Base-by-base conservation (phyloP, 202 grass and related monocot species). In the Zoysia matrella region DNA sequence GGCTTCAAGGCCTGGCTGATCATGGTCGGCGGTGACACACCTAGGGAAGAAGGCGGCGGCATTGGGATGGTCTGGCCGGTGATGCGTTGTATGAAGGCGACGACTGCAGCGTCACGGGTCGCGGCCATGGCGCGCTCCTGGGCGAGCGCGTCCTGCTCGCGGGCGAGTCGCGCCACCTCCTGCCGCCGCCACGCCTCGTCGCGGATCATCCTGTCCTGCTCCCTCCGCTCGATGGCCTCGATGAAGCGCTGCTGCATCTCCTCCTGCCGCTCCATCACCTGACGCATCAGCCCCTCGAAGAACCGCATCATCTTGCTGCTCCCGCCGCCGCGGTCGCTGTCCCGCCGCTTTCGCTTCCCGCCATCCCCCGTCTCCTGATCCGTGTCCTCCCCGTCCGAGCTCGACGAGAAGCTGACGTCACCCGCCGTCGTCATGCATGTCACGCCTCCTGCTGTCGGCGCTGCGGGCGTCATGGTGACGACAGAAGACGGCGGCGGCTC, bases 191-290 rank as follows among this genome's bases (percentile, higher is more conserved):
- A 98, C 2, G 96, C 90, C 74, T 98, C 96, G 67, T 95, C 96
- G 50, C 92, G 89, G 53, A 92, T 89, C 89, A 92, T 93, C 70
- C 96, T 76, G 40, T 98, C 96, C 64, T 95, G 92, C 57, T 98
- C 96, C 13, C 96, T 77, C 44, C 89, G 71, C 74, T 98, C 92
- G 4, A 98, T 87, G 36, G 91, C 85, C 74, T 94, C 92, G 0
- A 98, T 77, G 53, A 98, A 92, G 2, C 85, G 79, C 43, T 85
- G 85, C 80, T 98, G 96, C 92, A 93, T 98, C 54, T 86, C 80
- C 86, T 98, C 92, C 89, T 95, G 96, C 80, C 89, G 89, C 83
- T 95, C 91, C 92, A 95, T 95, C 43, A 98, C 92, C 74, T 94
- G 92, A 36, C 65, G 89, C 96, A 98, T 95, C 47, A 98, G 56